phyloP scores from a whole-genome alignment of 1,284 basidiomycete genomes.

The Caloboletus inedulis region DNA sequence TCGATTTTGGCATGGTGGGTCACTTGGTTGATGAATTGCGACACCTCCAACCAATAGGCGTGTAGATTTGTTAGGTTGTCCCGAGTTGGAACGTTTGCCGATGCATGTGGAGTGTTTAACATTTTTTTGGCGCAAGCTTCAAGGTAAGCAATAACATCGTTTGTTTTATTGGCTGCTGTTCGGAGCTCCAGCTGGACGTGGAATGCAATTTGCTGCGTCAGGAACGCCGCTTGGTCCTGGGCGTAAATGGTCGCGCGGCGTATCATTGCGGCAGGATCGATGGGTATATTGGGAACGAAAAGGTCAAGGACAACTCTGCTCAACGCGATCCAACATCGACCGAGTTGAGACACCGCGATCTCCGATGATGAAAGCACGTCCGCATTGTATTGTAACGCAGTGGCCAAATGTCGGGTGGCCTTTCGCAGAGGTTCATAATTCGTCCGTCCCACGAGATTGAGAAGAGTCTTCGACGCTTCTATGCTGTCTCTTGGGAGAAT shows the following conservation, averaged over 20 bases:
- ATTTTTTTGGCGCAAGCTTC: slow-evolving; percentile 37
- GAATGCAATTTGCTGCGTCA: slow-evolving; percentile 54
- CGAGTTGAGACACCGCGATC: slow-evolving; percentile 35
- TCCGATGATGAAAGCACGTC: slow-evolving; percentile 1
- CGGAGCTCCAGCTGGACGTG: slow-evolving; percentile 57
- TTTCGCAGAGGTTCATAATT: slow-evolving; percentile 26
- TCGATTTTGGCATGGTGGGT: slow-evolving; percentile 47
- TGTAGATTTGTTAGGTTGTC: slow-evolving; percentile 62
- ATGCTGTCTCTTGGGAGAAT: slow-evolving; percentile 1
- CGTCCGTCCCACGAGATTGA: slow-evolving; percentile 19
- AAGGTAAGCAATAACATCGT: slow-evolving; percentile 48
- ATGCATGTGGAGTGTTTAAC: slow-evolving; percentile 20
- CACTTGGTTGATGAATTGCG: slow-evolving; percentile 64
- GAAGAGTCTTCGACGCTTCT: slow-evolving; percentile 15
- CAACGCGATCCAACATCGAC: slow-evolving; percentile 65
- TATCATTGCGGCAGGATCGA: slow-evolving; percentile 82
- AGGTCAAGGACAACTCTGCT: slow-evolving; percentile 62
- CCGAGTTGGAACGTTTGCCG: slow-evolving; percentile 34
- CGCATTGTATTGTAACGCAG: slow-evolving; percentile 2
- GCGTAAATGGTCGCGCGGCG: slow-evolving; percentile 53
- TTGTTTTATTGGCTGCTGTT: slow-evolving; percentile 62
- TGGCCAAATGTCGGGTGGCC: slow-evolving; percentile 21
- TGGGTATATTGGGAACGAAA: slow-evolving; percentile 82
- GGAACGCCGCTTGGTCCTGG: slow-evolving; percentile 42
- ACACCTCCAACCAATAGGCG: slow-evolving; percentile 80